Conservation (phyloP, 371 early-diverging fungal species). For the Mortierella sp. region DNA sequence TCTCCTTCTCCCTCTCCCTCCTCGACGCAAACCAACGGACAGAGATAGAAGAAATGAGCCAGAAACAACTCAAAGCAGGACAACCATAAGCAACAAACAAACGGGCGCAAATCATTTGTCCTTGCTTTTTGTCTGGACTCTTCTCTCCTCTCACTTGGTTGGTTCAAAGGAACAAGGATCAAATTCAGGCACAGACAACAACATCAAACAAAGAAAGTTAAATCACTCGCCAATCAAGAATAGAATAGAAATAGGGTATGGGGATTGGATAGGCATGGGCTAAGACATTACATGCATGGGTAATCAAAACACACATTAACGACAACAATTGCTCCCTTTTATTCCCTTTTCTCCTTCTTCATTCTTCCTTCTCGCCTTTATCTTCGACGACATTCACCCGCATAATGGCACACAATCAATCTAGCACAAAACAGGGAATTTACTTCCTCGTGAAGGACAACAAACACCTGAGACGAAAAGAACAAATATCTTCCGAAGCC, state of each 20-base stretch:
- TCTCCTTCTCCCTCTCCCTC: not conserved
- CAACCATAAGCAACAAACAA: not conserved
- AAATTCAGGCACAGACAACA: slow-evolving; percentile 11
- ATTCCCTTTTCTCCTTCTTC: not conserved
- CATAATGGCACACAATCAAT: no score
- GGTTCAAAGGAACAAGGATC: not conserved
- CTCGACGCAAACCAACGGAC: not conserved
- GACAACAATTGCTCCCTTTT: not conserved
- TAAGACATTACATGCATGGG: not conserved
- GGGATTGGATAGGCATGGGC: not conserved
- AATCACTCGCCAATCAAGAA: slow-evolving; percentile 10
- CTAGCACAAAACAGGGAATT: no score
- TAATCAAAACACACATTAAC: not conserved
- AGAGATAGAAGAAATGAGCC: not conserved
- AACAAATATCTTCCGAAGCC: no score
- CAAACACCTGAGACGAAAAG: no score
- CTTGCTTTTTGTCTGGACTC: slow-evolving; percentile 4
- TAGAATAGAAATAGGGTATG: not conserved
- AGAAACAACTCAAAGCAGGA: not conserved
- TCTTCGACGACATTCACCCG: no score
- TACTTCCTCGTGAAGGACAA: no score
- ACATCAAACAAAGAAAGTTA: not conserved
- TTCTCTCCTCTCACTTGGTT: not conserved
- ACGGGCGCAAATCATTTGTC: not conserved
- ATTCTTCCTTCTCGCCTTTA: not conserved